These are phyloP conservation scores for Ustilago shanxiensis DNA, from an alignment of 1,284 basidiomycete genomes.

Conservation along the genomic window DNA sequence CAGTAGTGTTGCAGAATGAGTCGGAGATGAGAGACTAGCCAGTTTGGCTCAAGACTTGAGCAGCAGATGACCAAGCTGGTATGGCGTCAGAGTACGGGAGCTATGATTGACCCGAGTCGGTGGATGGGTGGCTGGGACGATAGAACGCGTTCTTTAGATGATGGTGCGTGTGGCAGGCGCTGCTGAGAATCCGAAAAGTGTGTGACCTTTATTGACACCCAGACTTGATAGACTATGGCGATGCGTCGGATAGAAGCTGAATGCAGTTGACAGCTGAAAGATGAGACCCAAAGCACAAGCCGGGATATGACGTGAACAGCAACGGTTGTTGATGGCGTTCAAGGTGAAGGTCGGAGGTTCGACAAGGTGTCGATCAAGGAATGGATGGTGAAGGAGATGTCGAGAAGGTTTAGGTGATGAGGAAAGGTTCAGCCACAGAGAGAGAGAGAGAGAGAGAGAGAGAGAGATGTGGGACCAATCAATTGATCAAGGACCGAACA, in stretches of 20 bases:
- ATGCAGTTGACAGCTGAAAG: not conserved
- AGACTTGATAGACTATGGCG: not conserved
- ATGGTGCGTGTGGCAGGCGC: no score
- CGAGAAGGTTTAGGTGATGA: slow-evolving; percentile 2
- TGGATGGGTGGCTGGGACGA: not conserved
- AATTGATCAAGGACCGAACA: not conserved
- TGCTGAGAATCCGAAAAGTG: no score
- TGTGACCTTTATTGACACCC: not conserved
- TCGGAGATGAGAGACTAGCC: no score
- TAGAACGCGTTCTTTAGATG: not conserved
- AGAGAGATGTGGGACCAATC: not conserved
- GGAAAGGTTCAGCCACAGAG: not conserved
- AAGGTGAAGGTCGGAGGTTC: not conserved
- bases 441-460: not conserved
- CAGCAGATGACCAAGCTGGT: no score
- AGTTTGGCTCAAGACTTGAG: no score
- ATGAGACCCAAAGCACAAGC: not conserved
- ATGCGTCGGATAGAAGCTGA: not conserved
- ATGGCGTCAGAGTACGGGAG: not conserved
- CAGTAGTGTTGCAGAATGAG: no score
- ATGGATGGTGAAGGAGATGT: not conserved
- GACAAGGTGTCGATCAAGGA: not conserved
- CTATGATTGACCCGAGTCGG: not conserved
- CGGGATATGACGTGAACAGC: not conserved
- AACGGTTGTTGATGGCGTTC: not conserved